phyloP scores from a whole-genome alignment of 2,329 filamentous ascomycete genomes.

The Phialocephala sp. region DNA sequence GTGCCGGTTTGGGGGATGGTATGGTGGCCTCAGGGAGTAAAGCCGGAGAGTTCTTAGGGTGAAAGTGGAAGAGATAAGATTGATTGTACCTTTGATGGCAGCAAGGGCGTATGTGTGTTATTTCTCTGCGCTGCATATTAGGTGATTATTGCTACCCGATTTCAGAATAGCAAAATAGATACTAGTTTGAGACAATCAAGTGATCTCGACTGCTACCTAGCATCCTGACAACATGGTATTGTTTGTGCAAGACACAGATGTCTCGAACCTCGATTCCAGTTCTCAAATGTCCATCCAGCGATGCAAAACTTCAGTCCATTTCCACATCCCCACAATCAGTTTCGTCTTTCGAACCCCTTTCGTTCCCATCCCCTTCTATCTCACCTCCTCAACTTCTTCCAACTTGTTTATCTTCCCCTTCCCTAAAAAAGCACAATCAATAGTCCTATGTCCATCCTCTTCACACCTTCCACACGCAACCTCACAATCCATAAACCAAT shows the following conservation, averaged over 20 bases:
- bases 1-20: conserved; percentile 33
- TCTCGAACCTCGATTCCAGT: no score
- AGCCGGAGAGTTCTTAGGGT: background rate
- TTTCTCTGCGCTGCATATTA: no score
- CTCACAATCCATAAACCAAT: conserved; percentile 25
- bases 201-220: no score
- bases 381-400: background rate
- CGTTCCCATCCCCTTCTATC: background rate
- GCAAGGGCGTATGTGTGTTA: background rate
- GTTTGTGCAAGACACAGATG: no score
- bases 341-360: background rate
- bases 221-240: no score
- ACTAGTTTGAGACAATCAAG: no score
- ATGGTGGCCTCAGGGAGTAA: conserved; percentile 27
- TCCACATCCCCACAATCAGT: background rate
- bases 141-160: no score
- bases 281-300: no score
- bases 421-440: conserved; percentile 14
- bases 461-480: conserved; percentile 26
- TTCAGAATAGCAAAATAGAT: no score
- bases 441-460: conserved; percentile 23
- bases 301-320: no score
- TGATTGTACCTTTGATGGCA: background rate
- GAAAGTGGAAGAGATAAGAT: background rate
- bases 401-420: background rate